Evolutionary conservation across 345 rosid species (phyloP).

Genomic region (Murraya paniculata): DNA sequence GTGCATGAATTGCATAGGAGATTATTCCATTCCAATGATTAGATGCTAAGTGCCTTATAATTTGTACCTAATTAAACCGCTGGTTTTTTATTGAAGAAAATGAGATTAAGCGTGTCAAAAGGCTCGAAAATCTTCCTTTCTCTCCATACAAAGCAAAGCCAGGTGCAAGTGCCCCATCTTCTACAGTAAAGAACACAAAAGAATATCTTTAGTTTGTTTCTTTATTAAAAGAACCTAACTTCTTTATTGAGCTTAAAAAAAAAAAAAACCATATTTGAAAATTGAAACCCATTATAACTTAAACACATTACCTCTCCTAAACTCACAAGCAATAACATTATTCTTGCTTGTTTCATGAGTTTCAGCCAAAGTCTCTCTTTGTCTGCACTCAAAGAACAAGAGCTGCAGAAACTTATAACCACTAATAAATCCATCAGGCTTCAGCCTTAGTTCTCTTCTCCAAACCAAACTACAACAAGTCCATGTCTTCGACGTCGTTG

Average conservation of each 20-base stretch:
- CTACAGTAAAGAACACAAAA: constrained; percentile 22
- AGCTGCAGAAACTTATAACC: not conserved
- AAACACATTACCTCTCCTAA: constrained; percentile 16
- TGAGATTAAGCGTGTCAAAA: constrained; percentile 16
- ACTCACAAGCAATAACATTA: constrained; percentile 22
- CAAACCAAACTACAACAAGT: not conserved
- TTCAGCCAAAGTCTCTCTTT: constrained; percentile 26
- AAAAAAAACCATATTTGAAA: not conserved
- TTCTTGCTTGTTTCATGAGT: constrained; percentile 35
- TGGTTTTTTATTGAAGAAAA: not conserved
- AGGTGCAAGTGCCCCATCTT: constrained; percentile 12
- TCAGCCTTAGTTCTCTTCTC: not conserved
- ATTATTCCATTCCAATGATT: not conserved
- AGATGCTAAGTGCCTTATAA: not conserved
- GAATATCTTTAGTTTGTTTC: constrained; percentile 32
- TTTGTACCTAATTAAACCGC: not conserved
- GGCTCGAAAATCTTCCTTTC: constrained; percentile 42
- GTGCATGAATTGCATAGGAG: not conserved
- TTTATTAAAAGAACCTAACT: constrained; percentile 26
- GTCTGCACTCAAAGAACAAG: constrained; percentile 49
- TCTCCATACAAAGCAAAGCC: constrained; percentile 37
- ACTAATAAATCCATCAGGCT: constrained; percentile 13
- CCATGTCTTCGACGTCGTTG: constrained; percentile 14
- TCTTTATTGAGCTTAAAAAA: constrained; percentile 20
- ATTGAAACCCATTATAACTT: not conserved